Base-by-base conservation (phyloP, 306 rosid species). In the Crotalaria pallida region DNA sequence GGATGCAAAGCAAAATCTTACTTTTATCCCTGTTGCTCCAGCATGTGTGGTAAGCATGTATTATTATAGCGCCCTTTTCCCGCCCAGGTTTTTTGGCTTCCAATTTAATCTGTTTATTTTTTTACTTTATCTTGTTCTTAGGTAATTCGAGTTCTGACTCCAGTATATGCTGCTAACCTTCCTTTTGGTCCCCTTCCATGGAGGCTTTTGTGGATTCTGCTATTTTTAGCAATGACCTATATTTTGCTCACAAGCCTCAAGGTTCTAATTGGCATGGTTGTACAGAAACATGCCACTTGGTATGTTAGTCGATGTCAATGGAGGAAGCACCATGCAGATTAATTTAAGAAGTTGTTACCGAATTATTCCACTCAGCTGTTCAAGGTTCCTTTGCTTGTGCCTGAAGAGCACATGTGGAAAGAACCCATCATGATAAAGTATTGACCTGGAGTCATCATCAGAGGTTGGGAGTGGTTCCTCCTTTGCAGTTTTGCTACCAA, bases 111-210 rank as follows among this genome's bases (percentile, higher is more conserved):
- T 31, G 12, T 21, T 69, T 56, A 17, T 17, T 12, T 3, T 43
- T 19, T 47, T 24, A 0, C 26, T 38, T 5, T 33, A 65, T 13
- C 19, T 33, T 73, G 17, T 51, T 60, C 34, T 59, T 44, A 90
- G 97, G 97, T 90, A 8, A 90, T 93, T 71, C 88, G 97, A 43
- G 97, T 90, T 67, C 81, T 93, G 78, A 83, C 93, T 69, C 98
- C 98, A 0, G 92, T 93, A 27, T 93, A 86, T 29, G 88, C 96
- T 22, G 93, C 96, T 63, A 79, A 73, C 67, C 89, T 93, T 78
- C 96, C 96, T 6, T 71, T 24, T 78, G 50, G 75, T 71, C 88
- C 90, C 36, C 79, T 90, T 24, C 88, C 82, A 1, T 86, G 88
- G 96, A 90, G 81, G 75, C 73, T 87, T 40, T 82, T 85, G 13